phyloP scores from a whole-genome alignment of 2,329 filamentous ascomycete species.

The Zopfia rhizophila region DNA sequence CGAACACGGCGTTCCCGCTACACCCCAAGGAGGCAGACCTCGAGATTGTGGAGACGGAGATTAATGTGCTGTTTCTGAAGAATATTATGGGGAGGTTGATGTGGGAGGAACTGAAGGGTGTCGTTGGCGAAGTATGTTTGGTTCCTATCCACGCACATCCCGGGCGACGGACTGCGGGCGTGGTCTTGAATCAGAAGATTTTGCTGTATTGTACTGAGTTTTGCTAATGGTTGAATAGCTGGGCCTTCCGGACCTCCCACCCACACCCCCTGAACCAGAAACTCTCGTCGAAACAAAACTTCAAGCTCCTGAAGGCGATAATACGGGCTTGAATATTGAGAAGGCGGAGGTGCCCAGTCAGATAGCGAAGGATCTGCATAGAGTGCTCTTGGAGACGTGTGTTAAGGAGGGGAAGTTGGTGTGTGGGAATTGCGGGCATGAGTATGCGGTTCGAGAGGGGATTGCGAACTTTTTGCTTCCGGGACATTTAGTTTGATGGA shows the following conservation, averaged over 20 bases:
- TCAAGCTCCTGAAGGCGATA: conserved; percentile 60
- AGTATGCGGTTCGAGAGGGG: conserved; percentile 94
- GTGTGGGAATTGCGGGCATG: conserved; percentile 90
- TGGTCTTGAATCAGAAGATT: conserved; percentile 1
- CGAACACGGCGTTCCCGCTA: conserved; percentile 82
- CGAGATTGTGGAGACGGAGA: conserved; percentile 81
- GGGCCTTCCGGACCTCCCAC: conserved; percentile 78
- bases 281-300: conserved; percentile 50
- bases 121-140: conserved; percentile 75
- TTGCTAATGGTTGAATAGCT: too few species aligned
- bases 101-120: conserved; percentile 81
- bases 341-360: conserved; percentile 72
- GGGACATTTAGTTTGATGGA: conserved; percentile 85
- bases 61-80: conserved; percentile 81
- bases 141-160: not conserved
- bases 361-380: conserved; percentile 80
- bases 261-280: conserved; percentile 41
- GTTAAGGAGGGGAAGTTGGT: conserved; percentile 89
- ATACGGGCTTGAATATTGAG: conserved; percentile 44
- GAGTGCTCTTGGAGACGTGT: conserved; percentile 86
- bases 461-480: conserved; percentile 97
- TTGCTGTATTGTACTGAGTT: too few species aligned
- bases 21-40: conserved; percentile 94
- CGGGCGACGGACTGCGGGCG: not conserved
- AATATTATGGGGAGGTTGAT: conserved; percentile 90